Base-by-base conservation (phyloP, 208 protist species). In the Borovskyia barvae region DNA sequence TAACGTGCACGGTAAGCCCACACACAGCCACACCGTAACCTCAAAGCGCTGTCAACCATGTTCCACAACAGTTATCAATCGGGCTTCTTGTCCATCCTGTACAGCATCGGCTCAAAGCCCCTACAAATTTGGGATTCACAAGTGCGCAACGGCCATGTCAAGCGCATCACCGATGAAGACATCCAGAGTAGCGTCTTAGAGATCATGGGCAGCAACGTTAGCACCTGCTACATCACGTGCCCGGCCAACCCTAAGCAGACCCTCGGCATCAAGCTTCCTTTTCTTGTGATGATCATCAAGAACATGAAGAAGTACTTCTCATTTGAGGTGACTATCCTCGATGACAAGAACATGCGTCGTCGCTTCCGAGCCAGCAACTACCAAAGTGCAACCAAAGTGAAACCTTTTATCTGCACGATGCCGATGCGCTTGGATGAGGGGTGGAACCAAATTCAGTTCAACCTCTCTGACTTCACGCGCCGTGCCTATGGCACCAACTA, bases 391-490 rank as follows among this genome's bases (percentile, higher is more conserved):
- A 99, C 98, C 17, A 89, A 98, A 43, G 97, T 99, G 29, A 99
- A 99, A 85, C 96, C 97, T 5, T 99, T 99, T 73, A 99, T 99
- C 55, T 99, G 98, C 83, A 99, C 98, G 11, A 99, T 99, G 96
- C 99, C 99, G 7, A 98, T 99, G 96, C 84, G 97, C 8, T 84
- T 99, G 0, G 98, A 99, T 54, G 97, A 98, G 73, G 98, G 98
- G 6, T 99, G 98, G 98, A 99, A 99, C 57, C 98, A 99, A 63
- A 99, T 99, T 55, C 97, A 99, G 81, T 99, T 99, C 76, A 99
- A 99, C 82, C 85, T 99, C 15, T 89, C 88, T n/a, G 98, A 99
- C 71, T 99, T 99, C 71, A 99, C 98, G 12, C 85, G 96, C 6
- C 86, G 92, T 33, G 98, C 98, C n/a, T 99, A 99, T 74, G 97